These are phyloP conservation scores for carrot (Daucus carota) DNA, from an alignment of 129 eudicot genomes.

Conservation along the genomic window DH1_v3.0 NC_030382.2:34020501-34021000, in stretches of 20 bases:
- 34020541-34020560: neutral
- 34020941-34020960: constrained; percentile 77
- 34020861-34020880: constrained; percentile 18
- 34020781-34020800: constrained; percentile 30
- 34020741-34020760: too few species aligned
- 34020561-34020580: neutral
- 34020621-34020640: neutral
- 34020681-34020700: neutral
- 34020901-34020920: constrained; percentile 14
- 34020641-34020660: neutral
- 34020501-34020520: neutral
- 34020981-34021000: constrained; percentile 46
- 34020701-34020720: neutral
- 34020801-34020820: constrained; percentile 38
- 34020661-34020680: neutral
- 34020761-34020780: too few species aligned
- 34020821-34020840: constrained; percentile 16
- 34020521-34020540: neutral
- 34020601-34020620: neutral
- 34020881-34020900: constrained; percentile 28
- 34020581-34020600: neutral
- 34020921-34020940: constrained; percentile 25
- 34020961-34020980: constrained; percentile 45
- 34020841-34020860: constrained; percentile 3
- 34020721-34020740: too few species aligned